These are phyloP conservation scores for Nyctanthes arbortristis DNA, from an alignment of 257 asterid species.

Conservation along the genomic window DNA sequence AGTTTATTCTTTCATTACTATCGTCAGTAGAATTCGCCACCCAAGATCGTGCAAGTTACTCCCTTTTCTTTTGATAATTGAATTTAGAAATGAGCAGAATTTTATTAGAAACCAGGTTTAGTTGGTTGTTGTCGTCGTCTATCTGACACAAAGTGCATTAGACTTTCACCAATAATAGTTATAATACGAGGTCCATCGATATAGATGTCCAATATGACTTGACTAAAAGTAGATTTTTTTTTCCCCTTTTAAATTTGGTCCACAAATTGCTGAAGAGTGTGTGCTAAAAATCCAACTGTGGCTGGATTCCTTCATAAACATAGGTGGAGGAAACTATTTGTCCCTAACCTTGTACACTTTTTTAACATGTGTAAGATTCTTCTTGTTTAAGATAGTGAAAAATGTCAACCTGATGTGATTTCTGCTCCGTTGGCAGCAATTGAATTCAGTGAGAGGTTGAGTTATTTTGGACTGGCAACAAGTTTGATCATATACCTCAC, in stretches of 20 bases:
- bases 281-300: background rate
- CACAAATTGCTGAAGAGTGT: background rate
- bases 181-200: background rate
- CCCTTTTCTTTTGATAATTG: too few relatives aligned
- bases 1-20: background rate
- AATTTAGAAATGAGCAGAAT: too few relatives aligned
- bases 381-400: background rate
- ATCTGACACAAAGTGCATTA: background rate
- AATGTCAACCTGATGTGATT: background rate
- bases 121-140: background rate
- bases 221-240: background rate
- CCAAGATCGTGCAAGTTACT: too few relatives aligned
- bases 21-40: too few relatives aligned
- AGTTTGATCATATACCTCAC: conserved; percentile 84
- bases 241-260: background rate
- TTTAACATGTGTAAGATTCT: background rate
- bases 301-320: conserved; percentile 8
- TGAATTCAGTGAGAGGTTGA: conserved; percentile 85
- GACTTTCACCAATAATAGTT: background rate
- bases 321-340: too few relatives aligned
- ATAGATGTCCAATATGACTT: background rate
- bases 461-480: conserved; percentile 76
- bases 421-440: conserved; percentile 43
- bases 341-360: background rate
- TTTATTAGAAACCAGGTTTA: background rate